Base-by-base conservation (phyloP, 768 basidiomycete species). In the Kwoniella mangroviensis region DNA sequence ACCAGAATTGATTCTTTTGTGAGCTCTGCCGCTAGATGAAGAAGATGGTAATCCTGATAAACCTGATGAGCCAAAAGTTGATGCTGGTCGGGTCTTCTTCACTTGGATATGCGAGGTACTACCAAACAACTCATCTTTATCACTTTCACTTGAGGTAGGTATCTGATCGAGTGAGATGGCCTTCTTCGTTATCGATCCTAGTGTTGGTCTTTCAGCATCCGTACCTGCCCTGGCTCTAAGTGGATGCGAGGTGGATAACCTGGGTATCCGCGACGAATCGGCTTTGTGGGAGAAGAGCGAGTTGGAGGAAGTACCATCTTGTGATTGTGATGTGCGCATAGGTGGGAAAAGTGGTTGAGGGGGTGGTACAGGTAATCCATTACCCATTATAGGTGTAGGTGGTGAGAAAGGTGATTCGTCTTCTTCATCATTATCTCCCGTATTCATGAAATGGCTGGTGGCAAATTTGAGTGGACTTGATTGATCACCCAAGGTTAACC, bases 311-410 rank as follows among this genome's bases (percentile, higher is more conserved):
- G 69, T 71, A 13, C 70, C 65, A 60, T 78, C 76, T 58, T 78
- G 78, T 2, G 77, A 78, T 26, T 73, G 69, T 1, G 74, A 75
- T 4, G 72, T 45, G 26, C 75, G 72, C 7, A 79, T 68, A 6
- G 71, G 63, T 5, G 80, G 79, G 69, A 81, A 81, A 10, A 75
- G 64, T 1, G 80, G 80, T 64, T 77, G 77, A 56, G 78, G 78
- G 2, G 73, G 74, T 45, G 69, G 71, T 13, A 69, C 70, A 53
- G 68, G 68, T 15, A 69, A 64, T 21, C 55, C 64, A 58, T 70
- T 58, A 28, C 68, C 63, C 52, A 75, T 52, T 4, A 75, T 53
- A 2, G 75, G 75, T 42, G 74, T 75, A 43, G 75, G 70, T 4
- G 78, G 76, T 22, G 71, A 58, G 43, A 63, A 51, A n/a, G 69